Base-by-base conservation (phyloP, 2,329 filamentous ascomycete genomes). In the Ophiosphaerella narmari region DNA sequence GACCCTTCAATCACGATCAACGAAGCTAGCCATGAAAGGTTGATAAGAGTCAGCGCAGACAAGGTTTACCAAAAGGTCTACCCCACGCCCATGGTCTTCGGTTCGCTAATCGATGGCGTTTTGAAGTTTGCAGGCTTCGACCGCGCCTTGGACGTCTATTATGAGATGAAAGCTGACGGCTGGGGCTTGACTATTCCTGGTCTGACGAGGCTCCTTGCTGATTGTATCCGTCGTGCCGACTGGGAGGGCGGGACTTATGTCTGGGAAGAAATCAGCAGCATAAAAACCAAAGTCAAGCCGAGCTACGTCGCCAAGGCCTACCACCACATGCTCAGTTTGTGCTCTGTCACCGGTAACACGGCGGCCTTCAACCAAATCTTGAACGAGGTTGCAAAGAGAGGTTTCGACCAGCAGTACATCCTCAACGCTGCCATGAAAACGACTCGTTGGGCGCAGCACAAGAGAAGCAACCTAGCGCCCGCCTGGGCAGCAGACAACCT, bases 121-220 rank as follows among this genome's bases (percentile, higher is more conserved):
- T 57, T 78, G 33, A 68, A 73, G 41, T 80, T 80, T 51, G 68
- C 71, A 23, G 77, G 77, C 12, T 76, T 79, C 39, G 73, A 78
- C 3, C 66, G 72, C 9, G 73, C 77, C 9, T 55, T 78, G 7
- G 62, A 72, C 2, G 67, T 77, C 12, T 78, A 74, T 54, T 67
- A 68, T 41, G 67, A 72, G 31, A 75, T 79, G 71, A 71, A 73
- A 13, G 52, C 62, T 6, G 73, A 78, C 40, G 77, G 77, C 35
- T 80, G 77, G 77, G 76, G 77, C 8, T 60, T 79, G 7, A 73
- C 75, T 45, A 65, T 75, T 34, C 55, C 57, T 11, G 73, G 72
- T 3, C 63, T 79, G 5, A 68, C 61, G 1, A 63, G 69, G 12
- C 62, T 80, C 31, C 62, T 80, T 34, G 59, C 63, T 8, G 72